Conservation (phyloP, 2,329 filamentous ascomycete genomes). For the Geosmithia putterillii region DNA sequence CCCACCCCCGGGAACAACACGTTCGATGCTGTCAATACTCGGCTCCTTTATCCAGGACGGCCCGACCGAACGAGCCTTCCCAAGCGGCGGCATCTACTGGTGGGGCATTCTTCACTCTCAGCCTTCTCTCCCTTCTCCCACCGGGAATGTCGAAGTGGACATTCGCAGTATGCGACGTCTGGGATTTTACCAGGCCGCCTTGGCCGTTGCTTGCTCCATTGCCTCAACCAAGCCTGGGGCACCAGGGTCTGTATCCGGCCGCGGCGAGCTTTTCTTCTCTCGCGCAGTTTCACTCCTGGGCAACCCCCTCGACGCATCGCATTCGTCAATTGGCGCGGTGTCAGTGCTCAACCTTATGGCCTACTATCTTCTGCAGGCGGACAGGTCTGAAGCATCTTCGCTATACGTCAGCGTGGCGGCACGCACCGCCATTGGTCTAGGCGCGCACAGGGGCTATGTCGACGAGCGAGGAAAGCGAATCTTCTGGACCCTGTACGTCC, state of each 20-base stretch:
- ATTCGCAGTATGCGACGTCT: constrained; percentile 20
- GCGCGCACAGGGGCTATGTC: constrained; percentile 28
- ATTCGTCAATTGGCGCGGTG: constrained; percentile 26
- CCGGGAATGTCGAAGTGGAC: constrained; percentile 9
- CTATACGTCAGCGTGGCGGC: constrained; percentile 33
- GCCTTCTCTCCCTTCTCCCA: constrained; percentile 12
- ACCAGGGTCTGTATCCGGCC: constrained; percentile 2
- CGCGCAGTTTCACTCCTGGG: constrained; percentile 29
- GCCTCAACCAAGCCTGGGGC: constrained; percentile 15
- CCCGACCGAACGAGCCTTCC: constrained; percentile 8
- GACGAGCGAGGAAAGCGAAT: constrained; percentile 31
- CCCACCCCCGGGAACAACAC: constrained; percentile 22
- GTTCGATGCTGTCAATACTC: constrained; percentile 24
- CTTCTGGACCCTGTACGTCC: constrained; percentile 40
- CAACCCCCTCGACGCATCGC: constrained; percentile 31
- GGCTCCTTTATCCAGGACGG: constrained; percentile 33
- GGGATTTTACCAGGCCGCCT: constrained; percentile 31
- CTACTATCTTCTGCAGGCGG: constrained; percentile 35
- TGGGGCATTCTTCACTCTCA: constrained; percentile 27
- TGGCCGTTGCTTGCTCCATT: constrained; percentile 25
- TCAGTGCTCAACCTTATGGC: constrained; percentile 32
- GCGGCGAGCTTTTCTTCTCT: constrained; percentile 27
- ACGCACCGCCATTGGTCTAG: constrained; percentile 33
- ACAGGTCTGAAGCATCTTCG: constrained; percentile 34
- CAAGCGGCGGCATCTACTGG: constrained; percentile 34